A percentile compares a stretch with the other conserved stretches of the same genome.
Evolutionary conservation across 1,284 basidiomycete species (phyloP).

Genomic region (Afroboletus lepidellus): DNA sequence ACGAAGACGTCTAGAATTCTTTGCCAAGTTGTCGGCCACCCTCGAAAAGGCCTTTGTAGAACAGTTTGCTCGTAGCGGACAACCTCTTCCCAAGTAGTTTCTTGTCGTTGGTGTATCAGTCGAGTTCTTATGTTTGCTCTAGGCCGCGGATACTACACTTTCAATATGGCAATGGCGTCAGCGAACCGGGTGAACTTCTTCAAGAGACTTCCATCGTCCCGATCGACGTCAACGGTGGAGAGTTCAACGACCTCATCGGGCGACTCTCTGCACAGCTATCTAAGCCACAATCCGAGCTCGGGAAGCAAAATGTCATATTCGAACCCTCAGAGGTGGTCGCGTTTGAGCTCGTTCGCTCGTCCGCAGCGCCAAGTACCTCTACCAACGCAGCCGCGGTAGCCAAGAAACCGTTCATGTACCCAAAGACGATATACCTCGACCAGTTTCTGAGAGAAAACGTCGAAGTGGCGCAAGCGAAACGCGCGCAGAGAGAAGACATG

Average conservation of each 20-base stretch:
- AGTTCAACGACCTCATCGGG: conserved; percentile 56
- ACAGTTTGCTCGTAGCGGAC: conserved; percentile 24
- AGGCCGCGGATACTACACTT: conserved; percentile 42
- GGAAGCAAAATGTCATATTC: conserved; percentile 54
- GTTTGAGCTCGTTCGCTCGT: conserved; percentile 48
- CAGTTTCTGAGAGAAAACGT: conserved; percentile 63
- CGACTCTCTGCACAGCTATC: conserved; percentile 53
- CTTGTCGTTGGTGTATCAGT: not conserved
- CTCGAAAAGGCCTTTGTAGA: conserved; percentile 37
- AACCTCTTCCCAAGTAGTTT: conserved; percentile 33
- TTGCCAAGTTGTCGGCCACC: conserved; percentile 34
- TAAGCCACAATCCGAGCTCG: conserved; percentile 19
- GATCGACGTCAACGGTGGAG: conserved; percentile 39
- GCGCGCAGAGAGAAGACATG: conserved; percentile 45
- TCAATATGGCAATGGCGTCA: conserved; percentile 37
- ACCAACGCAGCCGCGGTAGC: conserved; percentile 31
- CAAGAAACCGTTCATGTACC: conserved; percentile 55
- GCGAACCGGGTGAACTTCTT: conserved; percentile 31
- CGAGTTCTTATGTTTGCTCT: conserved; percentile 1
- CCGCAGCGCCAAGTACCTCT: conserved; percentile 1
- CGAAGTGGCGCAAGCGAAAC: conserved; percentile 48
- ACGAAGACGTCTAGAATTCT: conserved; percentile 36
- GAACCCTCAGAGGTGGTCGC: conserved; percentile 59
- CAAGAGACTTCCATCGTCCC: conserved; percentile 41
- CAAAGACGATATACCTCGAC: conserved; percentile 65